Base-by-base conservation (phyloP, 2,329 filamentous ascomycete genomes). In the Phyllosticta paracitricarpa region DNA sequence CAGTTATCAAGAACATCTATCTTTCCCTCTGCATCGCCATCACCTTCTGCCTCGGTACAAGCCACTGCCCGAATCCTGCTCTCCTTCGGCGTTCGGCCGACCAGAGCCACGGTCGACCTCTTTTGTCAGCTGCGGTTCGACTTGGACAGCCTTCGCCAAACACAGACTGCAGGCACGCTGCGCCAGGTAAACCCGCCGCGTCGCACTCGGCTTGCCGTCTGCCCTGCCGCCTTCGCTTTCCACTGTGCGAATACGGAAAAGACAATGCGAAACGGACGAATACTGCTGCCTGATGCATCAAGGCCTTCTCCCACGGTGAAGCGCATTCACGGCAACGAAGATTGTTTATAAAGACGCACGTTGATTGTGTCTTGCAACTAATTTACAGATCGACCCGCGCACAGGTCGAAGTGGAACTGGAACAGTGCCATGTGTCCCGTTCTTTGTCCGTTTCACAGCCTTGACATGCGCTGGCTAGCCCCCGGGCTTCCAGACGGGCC, bases 401-500 rank as follows among this genome's bases (percentile, higher is more conserved):
- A 9, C 9, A 17, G 14, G 33, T 1, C 14, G 14, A n/a, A n/a
- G 33, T 4, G 40, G 14, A n/a, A n/a, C 40, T 48, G 14, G 40
- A 48, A n/a, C 40, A n/a, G 14, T 19, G 40, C 40, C 40, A 48
- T 48, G 40, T 48, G 40, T 48, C 40, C 40, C 40, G 40, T 48
- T 19, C 14, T 48, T 19, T 48, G 14, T n/a, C 40, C 30, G 24
- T 56, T 52, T 56, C 35, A 61, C 14, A 61, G 30, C 55, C 57
- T 61, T 14, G 59, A 57, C 51, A 24, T 57, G 19, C 48, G 35
- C 51, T 48, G 48, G 28, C n/a, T 14, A 22, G 19, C 53, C 51
- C 51, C 54, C 19, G 7, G 30, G 22, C 24, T 30, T 26, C 55
- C 55, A 24, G 59, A 57, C 25, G 59, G 59, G 14, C 59, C 59